Percentiles rank a stretch among this genome's conserved stretches.
Evolutionary conservation across 2,329 filamentous ascomycete species (phyloP).

Genomic region (Botrytis fabae): DNA sequence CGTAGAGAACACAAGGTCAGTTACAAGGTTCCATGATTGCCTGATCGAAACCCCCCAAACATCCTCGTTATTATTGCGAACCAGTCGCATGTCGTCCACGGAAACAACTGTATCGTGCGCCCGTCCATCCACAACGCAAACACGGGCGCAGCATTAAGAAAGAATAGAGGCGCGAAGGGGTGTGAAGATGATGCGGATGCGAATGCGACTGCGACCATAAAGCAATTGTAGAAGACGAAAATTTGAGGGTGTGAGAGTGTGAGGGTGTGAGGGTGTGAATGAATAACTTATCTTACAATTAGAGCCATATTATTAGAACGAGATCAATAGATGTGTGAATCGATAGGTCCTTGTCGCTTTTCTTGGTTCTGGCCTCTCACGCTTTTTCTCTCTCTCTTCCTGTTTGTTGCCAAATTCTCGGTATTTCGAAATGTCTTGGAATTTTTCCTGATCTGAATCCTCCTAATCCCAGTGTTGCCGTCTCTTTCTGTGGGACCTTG

Average conservation of each 20-base stretch:
- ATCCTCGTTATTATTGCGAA: neutral
- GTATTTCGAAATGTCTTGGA: conserved; percentile 9
- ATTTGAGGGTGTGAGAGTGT: conserved; percentile 3
- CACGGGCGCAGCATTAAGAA: neutral
- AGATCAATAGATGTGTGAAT: neutral
- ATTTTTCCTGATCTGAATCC: neutral
- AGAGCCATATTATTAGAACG: conserved; percentile 37
- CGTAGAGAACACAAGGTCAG: conserved; percentile 28
- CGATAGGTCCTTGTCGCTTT: neutral
- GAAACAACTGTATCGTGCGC: neutral
- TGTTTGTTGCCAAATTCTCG: conserved; percentile 5
- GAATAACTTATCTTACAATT: conserved; percentile 36
- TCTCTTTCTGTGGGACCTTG: conserved; percentile 13
- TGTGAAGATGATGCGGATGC: neutral
- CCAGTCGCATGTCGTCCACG: neutral
- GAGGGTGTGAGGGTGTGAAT: conserved; percentile 20
- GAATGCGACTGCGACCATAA: neutral
- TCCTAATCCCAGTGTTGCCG: neutral
- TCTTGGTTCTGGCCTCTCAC: neutral
- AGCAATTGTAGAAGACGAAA: neutral
- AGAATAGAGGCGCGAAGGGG: conserved; percentile 17
- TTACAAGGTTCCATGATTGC: conserved; percentile 21
- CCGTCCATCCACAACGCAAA: conserved; percentile 10
- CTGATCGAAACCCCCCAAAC: neutral
- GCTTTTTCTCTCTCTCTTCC: conserved; percentile 3